A percentile compares a stretch with the other conserved stretches of the same genome.
These are phyloP conservation scores for Graphium sp. DNA, from an alignment of 2,329 filamentous ascomycete species.

Conservation along the genomic window DNA sequence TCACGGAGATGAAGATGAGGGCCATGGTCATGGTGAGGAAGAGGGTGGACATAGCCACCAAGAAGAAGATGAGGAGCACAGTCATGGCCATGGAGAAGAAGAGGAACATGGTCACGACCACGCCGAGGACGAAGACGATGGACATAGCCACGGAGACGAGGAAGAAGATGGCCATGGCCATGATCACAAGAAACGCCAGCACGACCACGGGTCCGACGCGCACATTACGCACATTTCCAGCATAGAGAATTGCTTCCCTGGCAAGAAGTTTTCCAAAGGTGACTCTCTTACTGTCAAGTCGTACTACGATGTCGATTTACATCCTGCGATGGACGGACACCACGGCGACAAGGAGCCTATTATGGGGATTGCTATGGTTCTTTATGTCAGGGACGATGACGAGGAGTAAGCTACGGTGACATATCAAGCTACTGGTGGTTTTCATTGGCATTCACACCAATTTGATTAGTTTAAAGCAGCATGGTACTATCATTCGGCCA, in stretches of 20 bases:
- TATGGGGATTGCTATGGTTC: constrained; percentile 4
- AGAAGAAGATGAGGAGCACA: constrained; percentile 1
- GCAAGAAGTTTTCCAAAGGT: neutral
- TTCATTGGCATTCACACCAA: too few species aligned
- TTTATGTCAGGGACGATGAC: constrained; percentile 2
- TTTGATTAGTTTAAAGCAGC: too few species aligned
- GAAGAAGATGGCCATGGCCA: neutral
- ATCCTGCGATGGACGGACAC: constrained; percentile 3
- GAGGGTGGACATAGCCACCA: neutral
- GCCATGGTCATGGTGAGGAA: constrained; percentile 1
- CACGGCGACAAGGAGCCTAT: constrained; percentile 4
- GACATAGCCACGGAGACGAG: constrained; percentile 1
- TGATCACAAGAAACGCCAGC: neutral
- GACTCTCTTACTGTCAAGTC: constrained; percentile 3
- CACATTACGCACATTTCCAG: constrained; percentile 3
- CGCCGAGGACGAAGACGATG: constrained; percentile 1
- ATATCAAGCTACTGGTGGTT: too few species aligned
- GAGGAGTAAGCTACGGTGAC: too few species aligned
- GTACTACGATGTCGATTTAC: constrained; percentile 2
- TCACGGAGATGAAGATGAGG: neutral
- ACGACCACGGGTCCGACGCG: constrained; percentile 2
- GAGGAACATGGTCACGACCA: constrained; percentile 1
- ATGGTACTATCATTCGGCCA: too few species aligned
- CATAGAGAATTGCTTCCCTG: constrained; percentile 1
- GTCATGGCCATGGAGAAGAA: constrained; percentile 1